Base-by-base conservation (phyloP, 2,329 filamentous ascomycete species). In the Fusarium drepaniforme region DNA sequence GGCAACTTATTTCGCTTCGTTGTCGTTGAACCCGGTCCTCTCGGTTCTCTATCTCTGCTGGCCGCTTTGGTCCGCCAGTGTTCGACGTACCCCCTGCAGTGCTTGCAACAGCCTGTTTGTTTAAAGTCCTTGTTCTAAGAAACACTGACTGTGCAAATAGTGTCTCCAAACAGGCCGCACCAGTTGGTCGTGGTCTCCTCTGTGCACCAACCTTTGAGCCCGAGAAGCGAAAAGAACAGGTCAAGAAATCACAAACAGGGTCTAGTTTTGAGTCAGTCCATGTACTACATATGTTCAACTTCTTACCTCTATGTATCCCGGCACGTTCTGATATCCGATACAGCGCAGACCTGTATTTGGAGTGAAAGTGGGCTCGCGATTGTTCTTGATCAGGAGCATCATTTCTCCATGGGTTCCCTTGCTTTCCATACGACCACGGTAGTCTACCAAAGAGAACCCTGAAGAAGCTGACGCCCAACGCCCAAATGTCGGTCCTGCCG, bases 401-500 rank as follows among this genome's bases (percentile, higher is more conserved):
- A 18, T 33, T 28, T 42, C 38, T 62, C 59, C 59, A 62, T 3
- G 59, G 59, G 40, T 62, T 62, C 8, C 59, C 59, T 23, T 25
- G 59, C 30, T 42, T 38, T 8, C 59, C 59, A 12, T 49, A 62
- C 8, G 28, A 28, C 59, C 59, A 62, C 5, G 59, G 59, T 12
- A 62, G 23, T 15, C 28, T 28, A 8, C 59, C 59, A 18, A 62
- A 62, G 8, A 49, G n/a, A 2, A n/a, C 59, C 23, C 59, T 18
- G 35, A 49, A 49, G 23, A 62, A 33, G 18, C 38, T 49, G 35
- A 49, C 59, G n/a, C 59, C 59, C 21, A 62, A 35, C 12, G 59
- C 59, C 59, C 59, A 62, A 23, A 62, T 30, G 33, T 62, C 59
- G n/a, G 59, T n/a, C 33, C 28, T 62, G 3, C 59, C 59, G 18